Evolutionary conservation across 2,329 filamentous ascomycete genomes (phyloP), one percentile per base, ranked within the genome.

Genomic region (Tothia fuscella): DNA sequence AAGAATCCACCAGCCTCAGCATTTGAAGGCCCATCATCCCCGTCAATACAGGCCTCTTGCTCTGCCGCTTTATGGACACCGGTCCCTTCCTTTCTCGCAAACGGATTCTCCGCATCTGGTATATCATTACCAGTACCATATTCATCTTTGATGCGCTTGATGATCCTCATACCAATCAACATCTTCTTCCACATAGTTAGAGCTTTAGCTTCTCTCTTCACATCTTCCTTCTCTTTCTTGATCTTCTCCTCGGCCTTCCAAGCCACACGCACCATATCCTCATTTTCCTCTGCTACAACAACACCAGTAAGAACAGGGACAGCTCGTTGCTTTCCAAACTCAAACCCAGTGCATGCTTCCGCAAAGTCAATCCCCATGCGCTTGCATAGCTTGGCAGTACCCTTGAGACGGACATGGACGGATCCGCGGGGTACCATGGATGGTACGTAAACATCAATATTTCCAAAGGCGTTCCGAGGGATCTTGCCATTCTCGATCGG

Each of bases 281-380:
- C 75, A 49, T 94, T 72, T 59, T 93, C 88, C 47, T 78, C 74
- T 0, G 89, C 85, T 2, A 95, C 74, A 0, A 98, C 87, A 0
- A 95, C 86, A 1, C 89, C 91, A 41, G 84, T 81, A 21, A 96
- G 82, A 1, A 95, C 78, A 0, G 91, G 91, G 1, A 96, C 86
- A 4, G 91, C 91, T 71, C 91, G 88, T 46, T 91, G 82, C 51
- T 91, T 81, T 0, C 89, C 89, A 57, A 96, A 98, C 56, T 98
- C 91, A 56, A 98, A 98, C 2, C 86, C 91, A 0, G 88, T 88
- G 2, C 94, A 91, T 1, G 91, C 91, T 60, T 96, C 91, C 0
- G 91, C 91, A 51, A 80, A 93, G 55, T 95, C 87, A 28, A 96
- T 81, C 3, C 77, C 76, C 0, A 98, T 67, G 47, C 82, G 79